A percentile compares a stretch with the other conserved stretches of the same genome.
Evolutionary conservation across 257 asterid species (phyloP).

Genomic region (Przewalskia tangutica): DNA sequence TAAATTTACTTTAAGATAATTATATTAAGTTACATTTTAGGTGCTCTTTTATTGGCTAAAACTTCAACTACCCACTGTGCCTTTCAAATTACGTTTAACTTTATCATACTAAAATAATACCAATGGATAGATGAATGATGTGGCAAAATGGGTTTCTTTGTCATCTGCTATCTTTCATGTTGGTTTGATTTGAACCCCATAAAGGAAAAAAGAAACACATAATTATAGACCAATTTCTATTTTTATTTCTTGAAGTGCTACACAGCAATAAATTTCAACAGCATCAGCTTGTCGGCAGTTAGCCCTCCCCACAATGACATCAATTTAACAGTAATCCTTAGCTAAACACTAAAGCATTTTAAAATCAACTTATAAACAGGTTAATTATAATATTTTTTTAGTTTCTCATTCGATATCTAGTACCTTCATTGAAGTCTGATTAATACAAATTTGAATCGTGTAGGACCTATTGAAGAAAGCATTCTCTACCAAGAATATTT

Average conservation of each 20-base stretch:
- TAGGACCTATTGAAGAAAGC: too few species aligned
- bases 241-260: background rate
- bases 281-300: background rate
- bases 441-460: too few species aligned
- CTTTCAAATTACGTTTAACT: background rate
- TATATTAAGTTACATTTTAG: background rate
- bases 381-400: background rate
- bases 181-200: background rate
- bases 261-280: background rate
- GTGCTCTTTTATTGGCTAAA: background rate
- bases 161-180: background rate
- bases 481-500: too few species aligned
- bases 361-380: background rate
- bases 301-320: background rate
- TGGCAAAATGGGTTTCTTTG: conserved; percentile 4
- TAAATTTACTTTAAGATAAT: background rate
- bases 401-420: too few species aligned
- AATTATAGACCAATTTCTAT: background rate
- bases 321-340: background rate
- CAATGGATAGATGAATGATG: background rate
- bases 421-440: too few species aligned
- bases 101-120: background rate
- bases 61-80: too few species aligned
- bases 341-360: background rate
- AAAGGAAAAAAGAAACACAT: background rate